Conservation (phyloP, 768 basidiomycete genomes). For the Leccinum obscurum region DNA sequence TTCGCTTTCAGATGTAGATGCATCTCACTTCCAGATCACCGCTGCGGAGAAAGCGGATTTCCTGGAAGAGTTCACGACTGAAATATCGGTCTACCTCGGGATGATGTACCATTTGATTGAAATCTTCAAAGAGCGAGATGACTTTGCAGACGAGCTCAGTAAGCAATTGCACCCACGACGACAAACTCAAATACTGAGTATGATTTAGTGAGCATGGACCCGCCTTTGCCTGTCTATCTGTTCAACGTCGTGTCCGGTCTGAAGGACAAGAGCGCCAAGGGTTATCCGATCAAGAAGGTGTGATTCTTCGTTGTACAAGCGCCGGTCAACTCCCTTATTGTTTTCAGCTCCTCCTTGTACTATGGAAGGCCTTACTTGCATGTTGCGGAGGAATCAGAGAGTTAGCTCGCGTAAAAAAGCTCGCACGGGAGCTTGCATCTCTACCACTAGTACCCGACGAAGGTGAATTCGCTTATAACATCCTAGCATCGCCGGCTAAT, state of each 20-base stretch:
- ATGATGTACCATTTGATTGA: slow-evolving; percentile 96
- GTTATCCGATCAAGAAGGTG: slow-evolving; percentile 97
- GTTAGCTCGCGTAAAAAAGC: slow-evolving; percentile 74
- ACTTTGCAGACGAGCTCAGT: slow-evolving; percentile 97
- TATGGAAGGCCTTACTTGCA: slow-evolving; percentile 92
- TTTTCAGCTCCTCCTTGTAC: slow-evolving; percentile 77
- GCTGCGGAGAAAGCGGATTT: slow-evolving; percentile 71
- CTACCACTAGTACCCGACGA: slow-evolving; percentile 57
- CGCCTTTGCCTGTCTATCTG: slow-evolving; percentile 89
- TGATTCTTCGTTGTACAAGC: slow-evolving; percentile 9
- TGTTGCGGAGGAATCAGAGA: slow-evolving; percentile 94
- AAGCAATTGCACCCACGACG: slow-evolving; percentile 34
- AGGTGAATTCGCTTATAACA: slow-evolving; percentile 31
- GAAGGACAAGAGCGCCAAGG: slow-evolving; percentile 90
- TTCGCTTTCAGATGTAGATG: slow-evolving; percentile 73
- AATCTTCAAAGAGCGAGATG: slow-evolving; percentile 88
- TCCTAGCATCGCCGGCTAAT: slow-evolving; percentile 4
- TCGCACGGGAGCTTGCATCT: slow-evolving; percentile 83
- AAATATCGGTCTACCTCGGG: slow-evolving; percentile 90
- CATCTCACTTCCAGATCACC: slow-evolving; percentile 68
- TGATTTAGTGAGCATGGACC: slow-evolving; percentile 87
- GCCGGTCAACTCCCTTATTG: slow-evolving; percentile 5
- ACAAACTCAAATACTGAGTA: slow-evolving; percentile 7
- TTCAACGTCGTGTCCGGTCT: slow-evolving; percentile 89
- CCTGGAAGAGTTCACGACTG: slow-evolving; percentile 88